Conservation (phyloP, 805 yeast genomes). For the Geotrichum ghanense region DNA sequence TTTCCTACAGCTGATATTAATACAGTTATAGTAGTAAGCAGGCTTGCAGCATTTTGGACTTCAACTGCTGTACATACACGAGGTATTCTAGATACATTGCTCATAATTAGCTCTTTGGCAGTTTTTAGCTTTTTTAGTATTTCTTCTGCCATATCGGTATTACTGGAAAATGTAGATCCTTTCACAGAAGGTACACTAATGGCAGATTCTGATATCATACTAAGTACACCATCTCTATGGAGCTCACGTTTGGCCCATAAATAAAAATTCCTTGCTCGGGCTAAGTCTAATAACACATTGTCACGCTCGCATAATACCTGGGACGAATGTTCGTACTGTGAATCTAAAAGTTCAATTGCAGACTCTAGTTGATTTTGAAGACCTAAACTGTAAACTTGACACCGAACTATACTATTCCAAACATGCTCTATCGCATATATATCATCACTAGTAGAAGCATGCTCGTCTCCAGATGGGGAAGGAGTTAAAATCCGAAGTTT, state of each 20-base stretch:
- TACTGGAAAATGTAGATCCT: constrained; percentile 8
- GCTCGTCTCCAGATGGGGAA: neutral
- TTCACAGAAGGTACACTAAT: constrained; percentile 33
- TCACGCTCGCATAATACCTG: constrained; percentile 5
- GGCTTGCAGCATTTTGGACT: constrained; percentile 1
- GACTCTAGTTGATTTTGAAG: constrained; percentile 8
- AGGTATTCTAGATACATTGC: neutral
- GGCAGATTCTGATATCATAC: constrained; percentile 39
- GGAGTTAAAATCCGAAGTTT: neutral
- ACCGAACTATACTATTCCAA: constrained; percentile 6
- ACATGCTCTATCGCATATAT: constrained; percentile 6
- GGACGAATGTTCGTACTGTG: constrained; percentile 1
- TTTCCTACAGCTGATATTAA: neutral
- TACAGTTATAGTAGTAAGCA: neutral
- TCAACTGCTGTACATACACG: constrained; percentile 10
- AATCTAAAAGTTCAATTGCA: constrained; percentile 7
- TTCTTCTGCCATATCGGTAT: constrained; percentile 6
- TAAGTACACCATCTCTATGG: constrained; percentile 35
- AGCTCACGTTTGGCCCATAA: constrained; percentile 13
- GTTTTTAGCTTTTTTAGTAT: neutral
- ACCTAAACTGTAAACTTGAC: constrained; percentile 9
- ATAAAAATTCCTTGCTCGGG: constrained; percentile 11
- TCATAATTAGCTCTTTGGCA: constrained; percentile 5
- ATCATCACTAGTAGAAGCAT: neutral
- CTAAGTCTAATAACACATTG: constrained; percentile 7